These are phyloP conservation scores for Elongisporangium prolatum DNA, from an alignment of 352 stramenopile genomes.

Conservation along the genomic window DNA sequence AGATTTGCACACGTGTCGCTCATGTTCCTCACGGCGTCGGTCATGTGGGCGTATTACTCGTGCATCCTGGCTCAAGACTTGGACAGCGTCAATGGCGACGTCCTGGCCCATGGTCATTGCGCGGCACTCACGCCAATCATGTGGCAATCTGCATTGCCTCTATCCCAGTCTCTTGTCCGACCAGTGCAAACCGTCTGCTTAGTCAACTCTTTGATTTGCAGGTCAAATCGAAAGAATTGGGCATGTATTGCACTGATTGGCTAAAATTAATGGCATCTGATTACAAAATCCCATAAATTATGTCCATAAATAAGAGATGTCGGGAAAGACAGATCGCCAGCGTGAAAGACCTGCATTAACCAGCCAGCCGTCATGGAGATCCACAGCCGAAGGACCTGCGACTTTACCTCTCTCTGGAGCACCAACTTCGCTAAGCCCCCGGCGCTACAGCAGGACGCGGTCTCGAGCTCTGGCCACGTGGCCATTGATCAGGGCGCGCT, in stretches of 20 bases:
- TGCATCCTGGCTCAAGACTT: slow-evolving; percentile 70
- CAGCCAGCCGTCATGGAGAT: slow-evolving; percentile 15
- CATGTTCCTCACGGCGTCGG: slow-evolving; percentile 67
- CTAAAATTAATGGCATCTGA: neutral
- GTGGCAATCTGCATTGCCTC: slow-evolving; percentile 35
- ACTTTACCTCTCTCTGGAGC: slow-evolving; percentile 26
- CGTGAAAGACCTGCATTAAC: neutral
- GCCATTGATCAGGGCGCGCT: slow-evolving; percentile 10
- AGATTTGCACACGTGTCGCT: slow-evolving; percentile 35
- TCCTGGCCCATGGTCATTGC: slow-evolving; percentile 43
- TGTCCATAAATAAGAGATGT: neutral
- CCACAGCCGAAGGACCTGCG: slow-evolving; percentile 28
- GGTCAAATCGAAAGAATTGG: neutral
- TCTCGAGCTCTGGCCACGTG: slow-evolving; percentile 14
- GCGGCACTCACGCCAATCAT: slow-evolving; percentile 42
- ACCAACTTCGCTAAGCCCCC: slow-evolving; percentile 12
- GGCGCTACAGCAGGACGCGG: slow-evolving; percentile 16
- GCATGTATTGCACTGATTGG: too few relatives aligned
- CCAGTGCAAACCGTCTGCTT: too few relatives aligned
- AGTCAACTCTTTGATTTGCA: neutral
- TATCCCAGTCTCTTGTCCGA: slow-evolving; percentile 56
- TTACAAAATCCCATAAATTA: neutral
- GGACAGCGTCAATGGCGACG: slow-evolving; percentile 31
- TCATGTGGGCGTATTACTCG: slow-evolving; percentile 75
- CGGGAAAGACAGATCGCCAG: neutral